Evolutionary conservation across 805 yeast genomes (phyloP), one percentile per base, ranked within the genome.

Genomic region (Lachancea quebecensis): DNA sequence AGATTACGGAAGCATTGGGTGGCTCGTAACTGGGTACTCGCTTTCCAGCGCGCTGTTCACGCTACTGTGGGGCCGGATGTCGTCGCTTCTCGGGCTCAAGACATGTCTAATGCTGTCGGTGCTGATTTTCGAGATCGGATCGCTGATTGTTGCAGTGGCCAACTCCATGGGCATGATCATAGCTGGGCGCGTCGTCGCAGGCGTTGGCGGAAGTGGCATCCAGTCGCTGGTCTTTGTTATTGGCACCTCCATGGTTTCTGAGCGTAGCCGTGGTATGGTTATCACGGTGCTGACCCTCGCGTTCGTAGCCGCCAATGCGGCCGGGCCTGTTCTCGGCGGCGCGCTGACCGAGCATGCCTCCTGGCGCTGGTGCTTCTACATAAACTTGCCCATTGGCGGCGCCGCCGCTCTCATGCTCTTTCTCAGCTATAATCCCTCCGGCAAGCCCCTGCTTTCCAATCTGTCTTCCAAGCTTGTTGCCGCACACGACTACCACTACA

Each of bases 301-400:
- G 1, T 78, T 72, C 53, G 73, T 76, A 0, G 62, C 74, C 1
- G 74, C 82, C 0, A 69, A 76, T 9, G 79, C 77, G 7, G 51
- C 71, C 17, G 88, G 88, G 1, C 88, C 89, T 0, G 64, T 80
- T 34, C 57, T 82, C 17, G 88, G 87, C 11, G 88, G 88, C 28
- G 81, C 79, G 0, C 74, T 83, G 46, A 71, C 84, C 1, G 63
- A 76, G 2, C 65, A 73, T 42, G 77, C 72, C 3, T 65, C 77
- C 12, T 83, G 89, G 89, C 69, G 89, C 54, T 82, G 89, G 87
- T 78, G 86, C 54, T 84, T 82, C 58, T 84, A 77, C 62, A 70
- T 84, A 50, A 83, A 82, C 59, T 59, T 84, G 31, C 86, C 88
- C 2, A 61, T 81, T 30, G 85, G 85, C 14, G 87, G 82, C 1